phyloP scores from a whole-genome alignment of 306 rosid species.

The Astragalus membranaceus region DNA sequence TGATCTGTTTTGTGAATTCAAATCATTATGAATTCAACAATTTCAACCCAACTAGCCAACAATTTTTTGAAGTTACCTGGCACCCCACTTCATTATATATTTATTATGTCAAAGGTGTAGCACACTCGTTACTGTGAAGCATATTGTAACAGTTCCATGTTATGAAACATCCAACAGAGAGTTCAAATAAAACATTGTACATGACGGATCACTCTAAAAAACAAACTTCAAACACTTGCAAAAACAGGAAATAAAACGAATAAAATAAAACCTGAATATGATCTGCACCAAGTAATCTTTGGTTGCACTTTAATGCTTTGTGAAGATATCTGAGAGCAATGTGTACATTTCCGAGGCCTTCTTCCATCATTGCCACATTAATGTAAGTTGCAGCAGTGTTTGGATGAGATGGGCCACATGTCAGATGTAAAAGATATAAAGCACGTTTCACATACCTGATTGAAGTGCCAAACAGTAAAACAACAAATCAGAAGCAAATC shows the following conservation, averaged over 20 bases:
- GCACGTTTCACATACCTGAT: constrained; percentile 96
- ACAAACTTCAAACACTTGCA: neutral
- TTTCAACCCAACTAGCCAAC: neutral
- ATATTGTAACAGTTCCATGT: neutral
- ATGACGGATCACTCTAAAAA: neutral
- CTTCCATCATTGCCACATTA: constrained; percentile 99
- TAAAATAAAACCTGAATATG: constrained; percentile 78
- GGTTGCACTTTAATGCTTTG: constrained; percentile 96
- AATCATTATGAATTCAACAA: constrained; percentile 2
- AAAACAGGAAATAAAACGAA: constrained; percentile 20
- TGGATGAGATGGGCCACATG: constrained; percentile 99
- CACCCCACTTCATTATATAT: neutral
- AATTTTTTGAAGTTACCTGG: neutral
- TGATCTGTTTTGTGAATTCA: neutral
- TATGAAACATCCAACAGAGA: neutral
- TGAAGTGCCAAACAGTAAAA: constrained; percentile 8
- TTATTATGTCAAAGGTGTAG: neutral
- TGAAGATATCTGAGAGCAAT: constrained; percentile 98
- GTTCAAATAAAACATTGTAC: neutral
- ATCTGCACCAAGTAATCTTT: constrained; percentile 86
- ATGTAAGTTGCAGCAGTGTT: constrained; percentile 99
- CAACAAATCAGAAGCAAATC: constrained; percentile 9
- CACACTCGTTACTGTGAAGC: neutral
- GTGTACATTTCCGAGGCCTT: constrained; percentile 94
- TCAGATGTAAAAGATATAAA: constrained; percentile 90